Conservation (phyloP, 2,329 filamentous ascomycete species). For the Thelonectria olida region DNA sequence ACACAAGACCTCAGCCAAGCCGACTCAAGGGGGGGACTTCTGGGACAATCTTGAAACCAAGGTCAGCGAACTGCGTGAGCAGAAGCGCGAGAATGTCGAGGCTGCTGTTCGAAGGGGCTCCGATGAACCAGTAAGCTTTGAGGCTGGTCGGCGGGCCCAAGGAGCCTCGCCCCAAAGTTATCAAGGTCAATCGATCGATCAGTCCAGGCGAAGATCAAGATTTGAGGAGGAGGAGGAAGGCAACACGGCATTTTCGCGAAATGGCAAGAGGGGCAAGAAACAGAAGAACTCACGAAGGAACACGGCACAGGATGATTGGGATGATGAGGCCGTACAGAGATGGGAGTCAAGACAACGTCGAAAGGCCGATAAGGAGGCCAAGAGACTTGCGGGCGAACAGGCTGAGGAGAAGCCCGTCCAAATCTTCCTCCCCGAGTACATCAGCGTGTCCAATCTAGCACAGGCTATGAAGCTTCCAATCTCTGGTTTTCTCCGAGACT, state of each 20-base stretch:
- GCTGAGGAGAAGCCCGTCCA: conserved; percentile 56
- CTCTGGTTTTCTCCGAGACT: conserved; percentile 75
- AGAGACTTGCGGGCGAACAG: conserved; percentile 51
- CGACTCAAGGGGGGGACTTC: conserved; percentile 20
- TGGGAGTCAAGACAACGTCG: conserved; percentile 51
- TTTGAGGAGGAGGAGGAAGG: conserved; percentile 42
- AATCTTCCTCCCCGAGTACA: conserved; percentile 88
- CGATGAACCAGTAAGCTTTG: background rate
- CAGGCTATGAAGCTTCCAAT: conserved; percentile 76
- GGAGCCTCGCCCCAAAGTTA: conserved; percentile 1
- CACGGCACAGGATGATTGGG: conserved; percentile 45
- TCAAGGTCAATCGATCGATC: conserved; percentile 24
- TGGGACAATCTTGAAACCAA: conserved; percentile 38
- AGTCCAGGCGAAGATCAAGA: conserved; percentile 41
- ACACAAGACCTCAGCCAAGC: conserved; percentile 4
- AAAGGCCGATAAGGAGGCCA: conserved; percentile 54
- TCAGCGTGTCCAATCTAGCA: conserved; percentile 86
- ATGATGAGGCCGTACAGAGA: conserved; percentile 48
- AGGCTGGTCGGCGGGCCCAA: background rate
- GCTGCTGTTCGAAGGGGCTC: background rate
- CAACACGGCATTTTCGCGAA: conserved; percentile 14
- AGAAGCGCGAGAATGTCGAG: background rate
- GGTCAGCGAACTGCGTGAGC: conserved; percentile 30
- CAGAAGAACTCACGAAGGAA: conserved; percentile 33
- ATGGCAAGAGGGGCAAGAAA: conserved; percentile 40